Percentiles rank a stretch among this genome's conserved stretches.
These are phyloP conservation scores for Yamadazyma diddensiae DNA, from an alignment of 1,139 yeast genomes.

Conservation along the genomic window DNA sequence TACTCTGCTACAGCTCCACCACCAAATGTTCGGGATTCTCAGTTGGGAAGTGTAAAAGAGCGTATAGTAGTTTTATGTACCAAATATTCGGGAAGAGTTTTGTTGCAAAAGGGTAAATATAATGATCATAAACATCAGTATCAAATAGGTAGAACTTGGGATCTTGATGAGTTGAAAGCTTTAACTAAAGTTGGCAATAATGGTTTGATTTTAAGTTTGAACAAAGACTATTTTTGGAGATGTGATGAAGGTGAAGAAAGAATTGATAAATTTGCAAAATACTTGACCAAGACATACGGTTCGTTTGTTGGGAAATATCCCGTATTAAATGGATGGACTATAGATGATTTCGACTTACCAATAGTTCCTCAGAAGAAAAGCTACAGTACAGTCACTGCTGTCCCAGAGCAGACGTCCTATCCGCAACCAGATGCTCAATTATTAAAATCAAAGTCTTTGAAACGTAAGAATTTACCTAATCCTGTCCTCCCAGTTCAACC, in stretches of 20 bases:
- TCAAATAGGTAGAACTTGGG: conserved; percentile 96
- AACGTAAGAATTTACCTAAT: conserved; percentile 25
- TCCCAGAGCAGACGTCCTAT: conserved; percentile 17
- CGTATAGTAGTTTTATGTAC: conserved; percentile 42
- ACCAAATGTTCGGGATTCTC: conserved; percentile 23
- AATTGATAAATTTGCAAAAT: conserved; percentile 52
- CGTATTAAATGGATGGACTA: conserved; percentile 38
- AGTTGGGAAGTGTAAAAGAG: conserved; percentile 36
- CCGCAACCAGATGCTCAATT: conserved; percentile 26
- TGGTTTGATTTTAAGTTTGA: conserved; percentile 63
- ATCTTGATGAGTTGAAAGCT: conserved; percentile 63
- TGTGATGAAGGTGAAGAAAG: conserved; percentile 69
- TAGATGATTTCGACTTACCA: conserved; percentile 37
- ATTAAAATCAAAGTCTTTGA: conserved; percentile 25
- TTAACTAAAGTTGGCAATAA: conserved; percentile 52
- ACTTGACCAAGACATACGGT: conserved; percentile 61
- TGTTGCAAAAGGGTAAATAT: conserved; percentile 83
- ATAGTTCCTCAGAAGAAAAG: conserved; percentile 21
- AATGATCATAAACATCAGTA: conserved; percentile 64
- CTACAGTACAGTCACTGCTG: conserved; percentile 6
- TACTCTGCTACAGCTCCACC: conserved; percentile 44
- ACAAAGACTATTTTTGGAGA: conserved; percentile 86
- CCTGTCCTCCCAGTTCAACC: conserved; percentile 25
- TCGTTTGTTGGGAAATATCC: conserved; percentile 70
- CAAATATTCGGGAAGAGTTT: conserved; percentile 56